These are phyloP conservation scores for Crataegus laevigata DNA, from an alignment of 306 rosid species.

Conservation along the genomic window DNA sequence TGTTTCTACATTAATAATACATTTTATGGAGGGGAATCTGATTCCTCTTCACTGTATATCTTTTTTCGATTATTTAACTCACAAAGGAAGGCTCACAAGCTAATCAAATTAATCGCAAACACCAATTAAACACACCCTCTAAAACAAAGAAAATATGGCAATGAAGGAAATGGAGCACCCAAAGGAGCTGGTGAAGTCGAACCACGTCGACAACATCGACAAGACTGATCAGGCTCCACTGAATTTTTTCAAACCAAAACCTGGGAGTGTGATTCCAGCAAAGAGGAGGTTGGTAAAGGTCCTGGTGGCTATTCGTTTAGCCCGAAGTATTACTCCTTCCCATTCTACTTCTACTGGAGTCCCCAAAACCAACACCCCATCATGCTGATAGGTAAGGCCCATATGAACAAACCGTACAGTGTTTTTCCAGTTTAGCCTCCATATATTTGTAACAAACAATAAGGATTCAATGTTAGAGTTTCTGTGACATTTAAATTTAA, in stretches of 20 bases:
- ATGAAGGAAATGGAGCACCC: neutral
- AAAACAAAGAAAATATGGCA: no score
- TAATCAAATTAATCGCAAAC: neutral
- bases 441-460: no score
- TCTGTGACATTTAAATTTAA: no score
- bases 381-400: neutral
- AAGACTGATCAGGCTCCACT: neutral
- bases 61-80: neutral
- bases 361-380: no score
- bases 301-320: neutral
- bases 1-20: no score
- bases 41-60: no score
- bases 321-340: neutral
- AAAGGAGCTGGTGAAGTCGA: neutral
- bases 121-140: neutral
- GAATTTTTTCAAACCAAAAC: neutral
- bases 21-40: no score
- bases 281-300: neutral
- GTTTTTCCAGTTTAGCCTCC: no score
- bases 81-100: neutral
- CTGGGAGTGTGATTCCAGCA: neutral
- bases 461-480: no score
- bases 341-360: no score
- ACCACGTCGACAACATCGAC: neutral
- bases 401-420: no score